Conservation (phyloP, 257 asterid species). For the Plantago ovata region DNA sequence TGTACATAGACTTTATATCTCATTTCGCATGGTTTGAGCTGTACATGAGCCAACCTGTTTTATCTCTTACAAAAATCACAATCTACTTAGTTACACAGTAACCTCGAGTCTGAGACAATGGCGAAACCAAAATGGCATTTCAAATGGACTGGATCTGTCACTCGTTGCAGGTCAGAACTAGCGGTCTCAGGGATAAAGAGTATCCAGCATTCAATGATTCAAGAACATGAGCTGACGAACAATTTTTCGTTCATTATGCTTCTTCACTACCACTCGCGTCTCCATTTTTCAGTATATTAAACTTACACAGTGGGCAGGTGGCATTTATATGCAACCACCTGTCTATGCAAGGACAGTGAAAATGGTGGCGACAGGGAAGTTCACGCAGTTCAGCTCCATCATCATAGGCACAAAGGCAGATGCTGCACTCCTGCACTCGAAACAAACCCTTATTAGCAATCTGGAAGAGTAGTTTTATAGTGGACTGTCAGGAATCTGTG, state of each 20-base stretch:
- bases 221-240: not conserved
- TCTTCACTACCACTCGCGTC: slow-evolving; percentile 67
- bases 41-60: no score
- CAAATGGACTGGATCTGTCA: no score
- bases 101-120: no score
- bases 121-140: no score
- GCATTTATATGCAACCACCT: slow-evolving; percentile 85
- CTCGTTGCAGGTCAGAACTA: no score
- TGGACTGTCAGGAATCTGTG: not conserved
- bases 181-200: no score
- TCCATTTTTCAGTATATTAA: slow-evolving; percentile 67
- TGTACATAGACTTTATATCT: no score
- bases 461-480: not conserved
- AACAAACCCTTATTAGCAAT: not conserved
- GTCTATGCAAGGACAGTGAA: slow-evolving; percentile 74
- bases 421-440: slow-evolving; percentile 79
- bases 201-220: no score
- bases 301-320: slow-evolving; percentile 87
- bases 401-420: slow-evolving; percentile 77
- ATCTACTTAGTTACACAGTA: no score
- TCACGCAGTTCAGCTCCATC: slow-evolving; percentile 84
- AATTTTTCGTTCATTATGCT: slow-evolving; percentile 29
- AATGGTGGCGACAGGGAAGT: slow-evolving; percentile 91
- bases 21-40: no score
- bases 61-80: no score